Evolutionary conservation across 495 filamentous ascomycete genomes (phyloP).

Genomic region (Xylaria bambusicola): DNA sequence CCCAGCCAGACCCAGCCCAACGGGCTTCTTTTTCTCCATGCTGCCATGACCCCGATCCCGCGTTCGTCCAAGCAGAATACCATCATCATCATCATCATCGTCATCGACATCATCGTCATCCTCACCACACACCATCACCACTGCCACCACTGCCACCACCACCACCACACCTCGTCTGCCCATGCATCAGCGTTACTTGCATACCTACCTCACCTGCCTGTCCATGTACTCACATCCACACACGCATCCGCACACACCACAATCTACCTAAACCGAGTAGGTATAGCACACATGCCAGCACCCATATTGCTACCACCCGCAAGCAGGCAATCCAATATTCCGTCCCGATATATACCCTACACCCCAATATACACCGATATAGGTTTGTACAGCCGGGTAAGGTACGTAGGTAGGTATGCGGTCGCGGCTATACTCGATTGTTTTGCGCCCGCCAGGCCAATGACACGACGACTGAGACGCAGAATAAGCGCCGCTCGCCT

Average conservation of each 20-base stretch:
- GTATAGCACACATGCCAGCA: too few species aligned
- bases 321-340: constrained; percentile 12
- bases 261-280: too few species aligned
- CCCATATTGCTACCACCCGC: neutral
- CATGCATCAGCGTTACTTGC: neutral
- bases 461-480: constrained; percentile 9
- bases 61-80: too few species aligned
- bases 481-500: constrained; percentile 12
- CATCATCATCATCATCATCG: too few species aligned
- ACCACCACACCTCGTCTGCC: neutral
- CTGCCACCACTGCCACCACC: neutral
- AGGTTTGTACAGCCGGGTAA: constrained; percentile 19
- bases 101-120: too few species aligned
- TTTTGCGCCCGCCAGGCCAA: constrained; percentile 10
- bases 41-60: too few species aligned
- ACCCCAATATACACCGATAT: too few species aligned
- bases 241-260: neutral
- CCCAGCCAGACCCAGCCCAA: too few species aligned
- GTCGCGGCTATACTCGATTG: constrained; percentile 15
- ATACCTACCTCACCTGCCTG: neutral
- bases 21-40: constrained; percentile 4
- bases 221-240: neutral
- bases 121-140: neutral
- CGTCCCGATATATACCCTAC: constrained; percentile 13
- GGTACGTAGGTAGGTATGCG: too few species aligned